Evolutionary conservation across 495 filamentous ascomycete species (phyloP).

Genomic region (Penicillium coffeae): DNA sequence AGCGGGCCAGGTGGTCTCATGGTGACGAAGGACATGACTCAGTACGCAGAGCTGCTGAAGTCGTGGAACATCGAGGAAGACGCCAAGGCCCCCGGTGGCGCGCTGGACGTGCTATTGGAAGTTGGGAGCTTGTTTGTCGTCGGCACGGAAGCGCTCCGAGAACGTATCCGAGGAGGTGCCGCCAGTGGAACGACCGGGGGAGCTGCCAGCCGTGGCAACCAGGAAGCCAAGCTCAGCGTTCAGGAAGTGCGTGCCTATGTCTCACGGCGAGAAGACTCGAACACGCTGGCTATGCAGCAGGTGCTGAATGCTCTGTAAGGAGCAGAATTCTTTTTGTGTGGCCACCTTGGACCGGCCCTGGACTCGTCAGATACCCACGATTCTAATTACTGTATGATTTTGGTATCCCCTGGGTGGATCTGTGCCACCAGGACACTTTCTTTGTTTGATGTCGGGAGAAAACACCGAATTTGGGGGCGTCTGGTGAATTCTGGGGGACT

Average conservation of each 20-base stretch:
- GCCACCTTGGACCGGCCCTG: too few species aligned
- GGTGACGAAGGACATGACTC: slow-evolving; percentile 92
- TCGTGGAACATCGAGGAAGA: slow-evolving; percentile 74
- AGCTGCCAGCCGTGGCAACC: slow-evolving; percentile 23
- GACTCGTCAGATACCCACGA: neutral
- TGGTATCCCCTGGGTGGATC: too few species aligned
- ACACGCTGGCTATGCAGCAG: slow-evolving; percentile 74
- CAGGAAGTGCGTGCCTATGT: slow-evolving; percentile 81
- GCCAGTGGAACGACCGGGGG: slow-evolving; percentile 26
- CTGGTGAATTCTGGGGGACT: neutral
- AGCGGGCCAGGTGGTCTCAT: slow-evolving; percentile 89
- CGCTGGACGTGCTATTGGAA: slow-evolving; percentile 82
- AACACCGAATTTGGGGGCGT: neutral
- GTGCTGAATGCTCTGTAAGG: slow-evolving; percentile 59
- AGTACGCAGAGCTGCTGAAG: slow-evolving; percentile 77
- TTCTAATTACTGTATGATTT: neutral
- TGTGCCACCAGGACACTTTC: too few species aligned
- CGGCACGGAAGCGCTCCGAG: slow-evolving; percentile 79
- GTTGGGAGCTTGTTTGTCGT: slow-evolving; percentile 97
- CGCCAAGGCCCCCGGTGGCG: slow-evolving; percentile 50
- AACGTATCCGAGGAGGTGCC: slow-evolving; percentile 61
- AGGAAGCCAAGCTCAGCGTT: slow-evolving; percentile 56
- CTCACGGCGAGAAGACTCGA: slow-evolving; percentile 73
- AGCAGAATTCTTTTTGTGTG: too few species aligned
- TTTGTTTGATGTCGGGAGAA: neutral